A percentile compares a stretch with the other conserved stretches of the same genome.
Evolutionary conservation across 495 filamentous ascomycete species (phyloP).

Genomic region (Penicilliopsis zonata): DNA sequence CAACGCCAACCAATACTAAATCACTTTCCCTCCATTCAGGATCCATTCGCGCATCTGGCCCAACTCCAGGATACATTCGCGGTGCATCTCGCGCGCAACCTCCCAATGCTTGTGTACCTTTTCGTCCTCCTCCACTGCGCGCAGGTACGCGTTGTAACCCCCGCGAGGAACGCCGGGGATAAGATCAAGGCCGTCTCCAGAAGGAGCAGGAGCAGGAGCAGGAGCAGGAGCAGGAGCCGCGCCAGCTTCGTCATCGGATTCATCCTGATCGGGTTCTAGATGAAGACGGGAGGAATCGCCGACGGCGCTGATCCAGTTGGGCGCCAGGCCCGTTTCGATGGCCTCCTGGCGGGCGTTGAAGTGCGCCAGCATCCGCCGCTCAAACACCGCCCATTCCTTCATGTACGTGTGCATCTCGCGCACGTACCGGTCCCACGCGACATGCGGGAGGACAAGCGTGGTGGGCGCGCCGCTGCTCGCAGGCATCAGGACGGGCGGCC

Average conservation of each 20-base stretch:
- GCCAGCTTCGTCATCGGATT: slow-evolving; percentile 7
- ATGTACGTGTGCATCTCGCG: slow-evolving; percentile 55
- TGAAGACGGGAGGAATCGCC: slow-evolving; percentile 34
- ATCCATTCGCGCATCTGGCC: slow-evolving; percentile 42
- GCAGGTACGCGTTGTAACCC: slow-evolving; percentile 46
- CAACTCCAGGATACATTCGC: slow-evolving; percentile 46
- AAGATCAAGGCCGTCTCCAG: slow-evolving; percentile 10
- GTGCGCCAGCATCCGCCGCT: slow-evolving; percentile 51
- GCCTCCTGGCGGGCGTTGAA: slow-evolving; percentile 50
- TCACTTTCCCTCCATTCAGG: slow-evolving; percentile 23
- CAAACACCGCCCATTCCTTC: slow-evolving; percentile 54
- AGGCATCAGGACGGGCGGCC: slow-evolving; percentile 16
- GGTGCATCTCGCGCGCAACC: slow-evolving; percentile 50
- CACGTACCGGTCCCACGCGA: slow-evolving; percentile 48
- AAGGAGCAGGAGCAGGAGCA: slow-evolving; percentile 1
- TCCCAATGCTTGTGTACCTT: slow-evolving; percentile 52
- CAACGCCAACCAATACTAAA: too few species aligned
- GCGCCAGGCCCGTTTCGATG: slow-evolving; percentile 34
- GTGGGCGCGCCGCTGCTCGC: slow-evolving; percentile 12
- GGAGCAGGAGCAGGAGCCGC: too few species aligned
- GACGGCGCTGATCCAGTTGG: slow-evolving; percentile 42
- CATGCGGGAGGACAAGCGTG: slow-evolving; percentile 19
- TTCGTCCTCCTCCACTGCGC: slow-evolving; percentile 51
- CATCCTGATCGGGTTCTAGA: slow-evolving; percentile 9
- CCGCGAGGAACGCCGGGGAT: slow-evolving; percentile 19